Base-by-base conservation (phyloP, 257 asterid species). In the Solanum sejunctum region DNA sequence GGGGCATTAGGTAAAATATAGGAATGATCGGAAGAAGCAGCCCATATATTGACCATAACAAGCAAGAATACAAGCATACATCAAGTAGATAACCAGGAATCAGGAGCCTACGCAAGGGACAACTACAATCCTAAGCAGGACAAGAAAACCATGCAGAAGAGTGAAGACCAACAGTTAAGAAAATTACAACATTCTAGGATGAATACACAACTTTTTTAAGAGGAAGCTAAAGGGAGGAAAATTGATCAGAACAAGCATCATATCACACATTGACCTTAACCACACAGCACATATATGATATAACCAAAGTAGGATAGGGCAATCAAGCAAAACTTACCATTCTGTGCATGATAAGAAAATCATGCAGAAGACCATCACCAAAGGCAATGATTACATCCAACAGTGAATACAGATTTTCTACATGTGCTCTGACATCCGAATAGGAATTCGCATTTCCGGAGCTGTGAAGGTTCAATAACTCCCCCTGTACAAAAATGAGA, bases 351-450 rank as follows among this genome's bases (percentile, higher is more conserved):
- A 49, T 83, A 73, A 96, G 87, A 81, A 93, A 95, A 90, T 92
- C 95, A 61, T 82, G 90, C 90, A 95, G 88, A 86, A 95, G 92
- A 60, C 89, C 88, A 90, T 95, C 93, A 20, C 97, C 93, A 67
- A 92, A 90, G 52, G 91, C 89, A 84, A 93, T 88, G 71, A 96
- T 84, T 86, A 83, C 84, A 71, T 90, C 91, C 90, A 95, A 81
- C 80, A 93, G 82, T 60, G 52, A 78, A 89, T 91, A 84, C 73
- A 96, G 69, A 83, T 85, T 86, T 85, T 86, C 89, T 89, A 93
- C 86, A 85, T 89, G 90, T 66, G 66, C 28, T 64, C 82, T 87
- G 86, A 92, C 89, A 85, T 91, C 80, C 49, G 84, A 87, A 88
- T 87, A 57, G n/a, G 51, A 52, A 56, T 83, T 52, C 55, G 89